Percentiles rank a stretch among this genome's conserved stretches.
Conservation (phyloP, 2,329 filamentous ascomycete genomes). For the Sclerotinia borealis region DNA sequence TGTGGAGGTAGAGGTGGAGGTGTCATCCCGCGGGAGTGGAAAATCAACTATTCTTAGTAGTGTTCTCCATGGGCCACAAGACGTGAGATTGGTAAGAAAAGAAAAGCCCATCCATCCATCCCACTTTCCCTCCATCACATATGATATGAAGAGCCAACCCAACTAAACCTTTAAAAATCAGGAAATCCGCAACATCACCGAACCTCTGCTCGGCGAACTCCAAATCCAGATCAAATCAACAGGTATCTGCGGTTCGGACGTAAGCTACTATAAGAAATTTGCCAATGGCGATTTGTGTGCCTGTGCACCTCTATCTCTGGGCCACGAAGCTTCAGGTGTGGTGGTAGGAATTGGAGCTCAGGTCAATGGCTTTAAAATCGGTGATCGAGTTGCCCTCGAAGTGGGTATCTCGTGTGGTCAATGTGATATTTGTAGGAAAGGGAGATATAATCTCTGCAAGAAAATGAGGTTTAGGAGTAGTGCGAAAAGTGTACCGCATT, state of each 20-base stretch:
- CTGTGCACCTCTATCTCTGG: constrained; percentile 57
- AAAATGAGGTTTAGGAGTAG: constrained; percentile 56
- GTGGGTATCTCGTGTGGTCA: constrained; percentile 87
- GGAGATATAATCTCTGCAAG: constrained; percentile 63
- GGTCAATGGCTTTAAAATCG: constrained; percentile 46
- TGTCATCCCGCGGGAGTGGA: constrained; percentile 11
- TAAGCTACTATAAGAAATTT: constrained; percentile 67
- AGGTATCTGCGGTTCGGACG: constrained; percentile 64
- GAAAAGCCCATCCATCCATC: too few relatives aligned
- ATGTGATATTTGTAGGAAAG: constrained; percentile 85
- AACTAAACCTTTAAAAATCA: constrained; percentile 26
- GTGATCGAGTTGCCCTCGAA: constrained; percentile 65
- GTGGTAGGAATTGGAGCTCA: constrained; percentile 50
- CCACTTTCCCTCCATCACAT: neutral
- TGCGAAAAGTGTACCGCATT: constrained; percentile 57
- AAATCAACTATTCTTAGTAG: constrained; percentile 42
- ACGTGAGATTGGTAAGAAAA: constrained; percentile 49
- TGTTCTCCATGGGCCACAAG: constrained; percentile 51
- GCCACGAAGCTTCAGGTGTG: constrained; percentile 57
- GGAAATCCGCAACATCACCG: constrained; percentile 44
- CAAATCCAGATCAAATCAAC: constrained; percentile 61
- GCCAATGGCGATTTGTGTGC: constrained; percentile 65
- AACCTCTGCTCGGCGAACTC: constrained; percentile 45
- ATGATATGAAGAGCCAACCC: neutral
- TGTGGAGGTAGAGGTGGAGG: constrained; percentile 2